Evolutionary conservation across 345 rosid genomes (phyloP).

Genomic region (Excoecaria agallocha): DNA sequence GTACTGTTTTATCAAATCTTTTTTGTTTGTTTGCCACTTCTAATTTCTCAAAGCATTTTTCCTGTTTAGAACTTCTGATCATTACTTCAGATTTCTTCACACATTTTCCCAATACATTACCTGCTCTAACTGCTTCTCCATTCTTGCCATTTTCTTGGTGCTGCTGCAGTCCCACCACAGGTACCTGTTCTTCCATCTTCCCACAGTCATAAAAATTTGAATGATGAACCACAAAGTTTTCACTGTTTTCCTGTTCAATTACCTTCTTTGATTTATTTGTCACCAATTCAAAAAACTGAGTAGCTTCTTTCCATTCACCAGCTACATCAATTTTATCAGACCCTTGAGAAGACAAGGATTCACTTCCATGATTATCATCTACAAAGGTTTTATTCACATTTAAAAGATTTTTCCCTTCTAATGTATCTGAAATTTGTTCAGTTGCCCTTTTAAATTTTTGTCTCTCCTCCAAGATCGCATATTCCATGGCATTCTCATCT

Average conservation of each 20-base stretch:
- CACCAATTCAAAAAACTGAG: conserved; percentile 66
- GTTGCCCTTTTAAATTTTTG: conserved; percentile 20
- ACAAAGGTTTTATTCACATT: conserved; percentile 23
- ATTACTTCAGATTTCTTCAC: conserved; percentile 28
- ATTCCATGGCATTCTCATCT: conserved; percentile 30
- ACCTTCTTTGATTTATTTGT: conserved; percentile 44
- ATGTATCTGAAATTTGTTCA: conserved; percentile 27
- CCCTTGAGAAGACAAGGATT: conserved; percentile 42
- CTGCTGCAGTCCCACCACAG: conserved; percentile 31
- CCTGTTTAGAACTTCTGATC: conserved; percentile 24
- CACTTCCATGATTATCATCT: conserved; percentile 40
- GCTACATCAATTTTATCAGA: conserved; percentile 41
- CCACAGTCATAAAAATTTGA: conserved; percentile 31
- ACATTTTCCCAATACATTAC: conserved; percentile 30
- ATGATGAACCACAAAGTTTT: conserved; percentile 27
- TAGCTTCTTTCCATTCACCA: conserved; percentile 76
- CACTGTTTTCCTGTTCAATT: conserved; percentile 39
- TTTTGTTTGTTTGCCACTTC: conserved; percentile 35
- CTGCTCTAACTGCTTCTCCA: conserved; percentile 37
- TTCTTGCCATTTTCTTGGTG: conserved; percentile 29
- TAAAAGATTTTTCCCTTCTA: conserved; percentile 24
- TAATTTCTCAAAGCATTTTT: conserved; percentile 24
- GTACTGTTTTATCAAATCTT: conserved; percentile 32
- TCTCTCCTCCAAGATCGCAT: conserved; percentile 28
- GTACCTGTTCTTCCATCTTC: conserved; percentile 38